These are phyloP conservation scores for Solanum infundibuliforme DNA, from an alignment of 257 asterid species.

Conservation along the genomic window DNA sequence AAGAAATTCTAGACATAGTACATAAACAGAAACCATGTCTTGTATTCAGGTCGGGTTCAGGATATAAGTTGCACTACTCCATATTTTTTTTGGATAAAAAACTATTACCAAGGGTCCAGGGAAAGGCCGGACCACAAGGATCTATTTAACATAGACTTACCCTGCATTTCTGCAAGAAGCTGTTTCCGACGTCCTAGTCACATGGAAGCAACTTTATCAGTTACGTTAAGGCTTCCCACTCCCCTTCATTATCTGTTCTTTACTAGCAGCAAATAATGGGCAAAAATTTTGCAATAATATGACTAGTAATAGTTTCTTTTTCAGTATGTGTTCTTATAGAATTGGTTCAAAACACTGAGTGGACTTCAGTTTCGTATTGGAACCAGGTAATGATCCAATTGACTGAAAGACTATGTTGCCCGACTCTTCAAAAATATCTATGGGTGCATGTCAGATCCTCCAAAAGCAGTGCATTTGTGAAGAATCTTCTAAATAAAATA, in stretches of 20 bases:
- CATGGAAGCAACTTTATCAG: neutral
- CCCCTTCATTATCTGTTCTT: neutral
- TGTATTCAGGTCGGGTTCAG: neutral
- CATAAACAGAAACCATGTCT: neutral
- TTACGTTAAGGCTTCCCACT: neutral
- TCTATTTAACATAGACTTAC: neutral
- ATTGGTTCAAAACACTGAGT: neutral
- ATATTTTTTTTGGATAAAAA: too few relatives aligned
- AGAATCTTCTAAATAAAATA: too few relatives aligned
- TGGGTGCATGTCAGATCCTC: neutral
- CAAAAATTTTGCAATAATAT: neutral
- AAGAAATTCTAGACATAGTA: neutral
- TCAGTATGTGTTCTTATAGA: neutral
- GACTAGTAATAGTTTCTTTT: neutral
- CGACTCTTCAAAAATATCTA: neutral
- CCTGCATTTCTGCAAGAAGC: neutral
- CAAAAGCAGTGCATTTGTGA: too few relatives aligned
- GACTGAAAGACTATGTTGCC: neutral
- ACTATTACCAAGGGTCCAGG: neutral
- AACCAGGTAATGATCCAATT: neutral
- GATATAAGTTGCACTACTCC: too few relatives aligned
- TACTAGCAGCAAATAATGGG: neutral
- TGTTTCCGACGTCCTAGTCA: neutral
- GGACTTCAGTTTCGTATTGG: neutral
- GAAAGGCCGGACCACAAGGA: rapidly evolving